These are phyloP conservation scores for Termitomyces sp. DNA, from an alignment of 768 basidiomycete genomes.

Conservation along the genomic window DNA sequence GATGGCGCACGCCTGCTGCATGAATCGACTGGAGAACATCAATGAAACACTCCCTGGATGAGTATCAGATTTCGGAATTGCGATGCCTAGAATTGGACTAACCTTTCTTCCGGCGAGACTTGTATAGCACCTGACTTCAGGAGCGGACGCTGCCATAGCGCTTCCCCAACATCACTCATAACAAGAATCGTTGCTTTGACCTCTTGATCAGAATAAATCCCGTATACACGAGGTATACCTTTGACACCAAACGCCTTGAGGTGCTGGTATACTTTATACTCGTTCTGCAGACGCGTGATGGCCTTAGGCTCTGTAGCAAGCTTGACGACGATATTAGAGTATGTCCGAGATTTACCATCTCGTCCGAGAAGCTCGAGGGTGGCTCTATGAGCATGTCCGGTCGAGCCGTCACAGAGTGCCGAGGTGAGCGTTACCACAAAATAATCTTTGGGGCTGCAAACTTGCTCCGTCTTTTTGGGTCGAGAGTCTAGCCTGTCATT, in stretches of 20 bases:
- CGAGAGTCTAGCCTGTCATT: not conserved
- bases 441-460: not conserved
- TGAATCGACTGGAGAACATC: constrained; percentile 16
- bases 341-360: not conserved
- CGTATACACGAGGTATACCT: constrained; percentile 9
- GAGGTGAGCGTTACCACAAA: constrained; percentile 4
- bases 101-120: constrained; percentile 3
- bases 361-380: constrained; percentile 2
- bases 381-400: constrained; percentile 8
- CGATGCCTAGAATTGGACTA: not conserved
- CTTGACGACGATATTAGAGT: constrained; percentile 9
- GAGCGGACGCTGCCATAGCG: constrained; percentile 1
- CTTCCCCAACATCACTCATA: constrained; percentile 12
- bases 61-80: not conserved
- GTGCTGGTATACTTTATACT: constrained; percentile 13
- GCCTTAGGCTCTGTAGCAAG: constrained; percentile 3
- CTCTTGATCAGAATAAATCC: constrained; percentile 13
- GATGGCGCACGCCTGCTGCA: constrained; percentile 17
- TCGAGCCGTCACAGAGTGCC: constrained; percentile 8
- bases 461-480: not conserved
- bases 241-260: constrained; percentile 3
- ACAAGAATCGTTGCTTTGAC: constrained; percentile 9
- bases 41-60: constrained; percentile 11
- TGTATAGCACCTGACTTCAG: not conserved
- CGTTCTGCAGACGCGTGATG: constrained; percentile 8